A percentile compares a stretch with the other conserved stretches of the same genome.
These are phyloP conservation scores for Candolleomyces efflorescens DNA, from an alignment of 768 basidiomycete species.

Conservation along the genomic window DNA sequence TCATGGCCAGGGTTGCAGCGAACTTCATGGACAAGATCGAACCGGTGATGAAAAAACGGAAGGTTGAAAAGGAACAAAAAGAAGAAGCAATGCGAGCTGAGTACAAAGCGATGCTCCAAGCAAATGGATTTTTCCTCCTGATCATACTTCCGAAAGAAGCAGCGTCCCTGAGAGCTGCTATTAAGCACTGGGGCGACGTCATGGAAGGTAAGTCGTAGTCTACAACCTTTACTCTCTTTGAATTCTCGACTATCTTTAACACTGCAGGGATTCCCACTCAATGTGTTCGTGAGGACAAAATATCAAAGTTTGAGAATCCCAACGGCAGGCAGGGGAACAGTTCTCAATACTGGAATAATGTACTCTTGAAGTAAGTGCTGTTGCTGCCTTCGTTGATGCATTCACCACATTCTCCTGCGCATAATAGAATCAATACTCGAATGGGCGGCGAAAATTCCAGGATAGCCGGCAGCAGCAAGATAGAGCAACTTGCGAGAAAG, in stretches of 20 bases:
- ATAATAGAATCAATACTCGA: constrained; percentile 48
- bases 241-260: neutral
- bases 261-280: constrained; percentile 2
- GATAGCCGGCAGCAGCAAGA: constrained; percentile 18
- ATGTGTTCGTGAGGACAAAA: constrained; percentile 2
- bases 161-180: constrained; percentile 32
- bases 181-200: constrained; percentile 57
- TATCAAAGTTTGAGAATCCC: neutral
- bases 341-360: constrained; percentile 51
- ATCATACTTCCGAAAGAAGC: constrained; percentile 48
- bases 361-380: constrained; percentile 45
- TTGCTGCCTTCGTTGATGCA: neutral
- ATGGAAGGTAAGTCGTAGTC: constrained; percentile 9
- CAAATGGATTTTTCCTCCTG: constrained; percentile 25
- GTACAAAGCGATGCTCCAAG: neutral
- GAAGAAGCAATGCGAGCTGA: neutral
- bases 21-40: neutral
- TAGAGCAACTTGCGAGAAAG: constrained; percentile 12
- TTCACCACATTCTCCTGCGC: neutral
- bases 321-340: constrained; percentile 25
- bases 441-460: constrained; percentile 47
- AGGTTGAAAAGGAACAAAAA: too few relatives aligned
- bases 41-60: neutral
- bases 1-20: too few relatives aligned
- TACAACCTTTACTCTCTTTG: neutral